Base-by-base conservation (phyloP, 805 yeast species). In the Suhomyces sp. region DNA sequence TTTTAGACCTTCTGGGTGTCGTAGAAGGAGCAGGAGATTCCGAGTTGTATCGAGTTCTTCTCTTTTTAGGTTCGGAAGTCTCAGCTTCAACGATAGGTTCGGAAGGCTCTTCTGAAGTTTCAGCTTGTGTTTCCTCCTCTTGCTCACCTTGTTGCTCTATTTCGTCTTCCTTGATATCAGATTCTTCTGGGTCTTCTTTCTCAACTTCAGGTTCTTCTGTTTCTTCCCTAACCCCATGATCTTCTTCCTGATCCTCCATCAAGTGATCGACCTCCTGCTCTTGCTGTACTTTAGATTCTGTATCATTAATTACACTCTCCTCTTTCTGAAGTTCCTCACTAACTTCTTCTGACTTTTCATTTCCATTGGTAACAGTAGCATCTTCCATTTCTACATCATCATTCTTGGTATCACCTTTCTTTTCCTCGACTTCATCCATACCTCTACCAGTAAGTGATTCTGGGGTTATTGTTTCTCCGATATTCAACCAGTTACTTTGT, bases 401-500 rank as follows among this genome's bases (percentile, higher is more conserved):
- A 6, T 29, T 20, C 20, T 40, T 35, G 22, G 22, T 38, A 3
- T 18, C 20, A 5, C 33, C 35, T 14, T 25, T 39, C 17, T 12
- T 33, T 30, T 34, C 35, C 23, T 25, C 33, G 7, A 21, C 36
- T 5, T 39, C 42, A 19, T 30, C 25, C 28, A 25, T 21, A 31
- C 31, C 25, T 34, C 43, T 20, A 19, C 27, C 31, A 33, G 33
- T 15, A 19, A 44, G 31, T 26, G 28, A 26, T 5, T 35, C 34
- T 8, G 35, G 32, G 8, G 42, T 36, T 8, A 43, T 35, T 25
- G 32, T 25, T 2, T 21, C 18, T 9, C 54, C 65, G 46, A 57
- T 54, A 31, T 47, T 34, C 15, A 61, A 44, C 66, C 68, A 61
- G 3, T 47, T 36, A 2, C 30, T 14, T 18, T 35, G 28, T 38